A percentile compares a stretch with the other conserved stretches of the same genome.
These are phyloP conservation scores for Globisporangium splendens DNA, from an alignment of 352 stramenopile species.

Conservation along the genomic window DNA sequence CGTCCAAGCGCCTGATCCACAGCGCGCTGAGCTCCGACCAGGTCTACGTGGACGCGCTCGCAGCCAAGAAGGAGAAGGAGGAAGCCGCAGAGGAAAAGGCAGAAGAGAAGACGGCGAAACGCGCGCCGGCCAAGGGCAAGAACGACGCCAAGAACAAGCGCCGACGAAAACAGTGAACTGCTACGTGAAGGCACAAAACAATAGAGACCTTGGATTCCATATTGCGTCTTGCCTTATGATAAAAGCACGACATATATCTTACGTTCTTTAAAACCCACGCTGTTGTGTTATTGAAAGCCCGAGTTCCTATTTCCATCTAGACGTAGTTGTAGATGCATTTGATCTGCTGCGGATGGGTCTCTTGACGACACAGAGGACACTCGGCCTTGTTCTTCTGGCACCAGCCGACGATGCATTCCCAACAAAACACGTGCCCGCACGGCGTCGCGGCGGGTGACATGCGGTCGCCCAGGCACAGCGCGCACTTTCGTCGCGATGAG, in stretches of 20 bases:
- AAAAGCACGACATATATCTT: conserved; percentile 13
- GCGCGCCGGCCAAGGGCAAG: conserved; percentile 24
- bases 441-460: conserved; percentile 74
- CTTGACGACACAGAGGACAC: conserved; percentile 87
- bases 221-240: conserved; percentile 3
- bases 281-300: no score
- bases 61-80: conserved; percentile 36
- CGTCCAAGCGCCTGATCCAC: conserved; percentile 81
- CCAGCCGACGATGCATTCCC: conserved; percentile 92
- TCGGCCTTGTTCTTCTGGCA: conserved; percentile 91
- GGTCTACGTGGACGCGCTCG: conserved; percentile 72
- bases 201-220: no score
- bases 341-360: conserved; percentile 86
- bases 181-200: no score
- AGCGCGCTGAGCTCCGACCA: conserved; percentile 83
- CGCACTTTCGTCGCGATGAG: conserved; percentile 70
- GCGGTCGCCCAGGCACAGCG: conserved; percentile 81
- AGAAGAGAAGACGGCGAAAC: conserved; percentile 24
- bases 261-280: no score
- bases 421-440: conserved; percentile 91
- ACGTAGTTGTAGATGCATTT: conserved; percentile 90
- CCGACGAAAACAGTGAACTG: conserved; percentile 43
- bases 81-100: conserved; percentile 15
- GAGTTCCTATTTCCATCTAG: no score
- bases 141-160: conserved; percentile 47